Base-by-base conservation (phyloP, 2,329 filamentous ascomycete genomes). In the Diaporthe amygdali region DNA sequence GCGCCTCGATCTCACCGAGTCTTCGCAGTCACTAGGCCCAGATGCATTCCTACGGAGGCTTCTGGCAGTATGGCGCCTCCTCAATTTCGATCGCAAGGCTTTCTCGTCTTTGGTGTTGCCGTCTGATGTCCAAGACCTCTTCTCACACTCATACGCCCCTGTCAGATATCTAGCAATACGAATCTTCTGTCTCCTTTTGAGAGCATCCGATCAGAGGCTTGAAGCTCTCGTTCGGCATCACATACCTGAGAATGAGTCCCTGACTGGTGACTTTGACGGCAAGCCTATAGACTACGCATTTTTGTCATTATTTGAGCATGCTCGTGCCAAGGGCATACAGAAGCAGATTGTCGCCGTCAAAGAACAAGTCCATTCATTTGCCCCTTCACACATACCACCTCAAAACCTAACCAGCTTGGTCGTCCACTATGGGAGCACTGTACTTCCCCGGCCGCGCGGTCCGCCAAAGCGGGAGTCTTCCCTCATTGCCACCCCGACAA, bases 91-190 rank as follows among this genome's bases (percentile, higher is more conserved):
- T 78, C 86, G 89, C 75, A 85, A 88, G 52, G 88, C 87, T 5
- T 97, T 95, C 78, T 88, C 88, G 12, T 84, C 83, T 71, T 84
- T 90, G 76, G 87, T 95, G 41, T 89, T 89, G 44, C 90, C 92
- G 1, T 87, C 90, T 56, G 88, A 89, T 74, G 85, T 97, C 52
- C 91, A 95, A 81, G 82, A 82, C 37, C 84, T 97, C 15, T 92
- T 97, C 75, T 83, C 85, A 66, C 88, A 92, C 78, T 77, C 82
- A 56, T 86, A 87, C 75, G 84, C 82, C 71, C 83, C 88, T 20
- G 88, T 97, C 64, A 90, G 93, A 81, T 97, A 95, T 81, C 86
- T 98, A 72, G 92, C 95, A 17, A 88, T 97, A 69, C 90, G 94
- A 74, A 90, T 95, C 71, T 93, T 97, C 74, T 95, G 92, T 77